Evolutionary conservation across 148 eudicot species (phyloP).

Genomic region (Camellia japonica): DNA sequence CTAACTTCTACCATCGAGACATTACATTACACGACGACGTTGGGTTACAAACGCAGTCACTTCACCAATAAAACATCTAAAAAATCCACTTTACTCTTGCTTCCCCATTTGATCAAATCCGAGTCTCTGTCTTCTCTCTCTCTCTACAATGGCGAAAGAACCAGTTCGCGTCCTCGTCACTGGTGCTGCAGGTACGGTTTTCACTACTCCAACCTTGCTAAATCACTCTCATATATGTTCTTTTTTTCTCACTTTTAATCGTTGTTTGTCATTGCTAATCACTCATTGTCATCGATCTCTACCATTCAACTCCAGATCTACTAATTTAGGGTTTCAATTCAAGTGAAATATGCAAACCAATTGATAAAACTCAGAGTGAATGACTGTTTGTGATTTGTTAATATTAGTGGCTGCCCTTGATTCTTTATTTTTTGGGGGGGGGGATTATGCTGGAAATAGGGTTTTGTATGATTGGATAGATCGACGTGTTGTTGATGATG

Average conservation of each 20-base stretch:
- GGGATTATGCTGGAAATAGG: not conserved
- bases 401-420: no score
- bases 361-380: not conserved
- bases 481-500: not conserved
- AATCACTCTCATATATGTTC: not conserved
- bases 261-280: not conserved
- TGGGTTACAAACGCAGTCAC: no score
- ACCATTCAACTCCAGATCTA: not conserved
- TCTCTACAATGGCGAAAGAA: conserved; percentile 48
- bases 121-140: not conserved
- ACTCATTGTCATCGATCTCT: not conserved
- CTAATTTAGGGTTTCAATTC: not conserved
- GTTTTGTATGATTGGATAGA: not conserved
- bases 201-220: not conserved
- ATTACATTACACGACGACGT: no score
- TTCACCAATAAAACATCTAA: no score
- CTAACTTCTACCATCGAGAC: no score
- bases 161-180: conserved; percentile 78
- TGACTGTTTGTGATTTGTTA: not conserved
- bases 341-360: not conserved
- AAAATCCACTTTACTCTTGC: no score
- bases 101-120: no score
- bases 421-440: not conserved
- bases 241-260: not conserved
- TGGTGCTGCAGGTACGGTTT: conserved; percentile 67